A percentile compares a stretch with the other conserved stretches of the same genome.
Conservation (phyloP, 306 rosid genomes). For the apple (Malus domestica) region DNA sequence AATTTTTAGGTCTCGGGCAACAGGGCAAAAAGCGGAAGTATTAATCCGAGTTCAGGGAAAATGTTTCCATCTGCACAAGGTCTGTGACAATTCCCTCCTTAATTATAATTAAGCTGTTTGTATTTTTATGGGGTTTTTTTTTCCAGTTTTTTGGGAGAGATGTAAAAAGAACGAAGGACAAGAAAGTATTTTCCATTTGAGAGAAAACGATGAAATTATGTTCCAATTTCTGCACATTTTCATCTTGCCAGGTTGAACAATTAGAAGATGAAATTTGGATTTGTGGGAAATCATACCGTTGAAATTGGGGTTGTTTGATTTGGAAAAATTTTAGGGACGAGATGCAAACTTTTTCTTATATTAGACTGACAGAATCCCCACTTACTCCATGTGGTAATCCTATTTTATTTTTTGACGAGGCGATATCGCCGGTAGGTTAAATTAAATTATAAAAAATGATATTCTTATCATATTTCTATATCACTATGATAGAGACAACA, state of each 20-base stretch:
- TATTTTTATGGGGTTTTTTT: background rate
- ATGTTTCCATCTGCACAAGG: slow-evolving; percentile 81
- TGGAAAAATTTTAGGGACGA: background rate
- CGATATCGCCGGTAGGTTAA: too few relatives aligned
- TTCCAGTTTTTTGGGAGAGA: background rate
- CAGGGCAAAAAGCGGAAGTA: slow-evolving; percentile 48
- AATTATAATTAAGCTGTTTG: background rate
- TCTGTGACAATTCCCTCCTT: slow-evolving; percentile 8
- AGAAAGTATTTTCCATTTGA: background rate
- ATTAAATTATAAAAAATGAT: too few relatives aligned
- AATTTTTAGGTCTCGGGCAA: slow-evolving; percentile 37
- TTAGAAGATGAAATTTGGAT: background rate
- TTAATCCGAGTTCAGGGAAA: slow-evolving; percentile 54
- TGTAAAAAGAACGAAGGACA: background rate
- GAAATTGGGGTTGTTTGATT: background rate
- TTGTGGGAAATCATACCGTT: too few relatives aligned
- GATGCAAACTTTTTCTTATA: background rate
- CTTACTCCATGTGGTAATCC: too few relatives aligned
- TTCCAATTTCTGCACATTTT: background rate
- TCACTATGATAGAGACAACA: too few relatives aligned
- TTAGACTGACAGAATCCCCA: background rate
- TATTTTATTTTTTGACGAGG: too few relatives aligned
- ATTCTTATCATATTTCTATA: too few relatives aligned
- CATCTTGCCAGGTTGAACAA: background rate
- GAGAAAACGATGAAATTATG: background rate